Conservation (phyloP, 192 early-diverging fungal species). For the Podila verticillata region DNA sequence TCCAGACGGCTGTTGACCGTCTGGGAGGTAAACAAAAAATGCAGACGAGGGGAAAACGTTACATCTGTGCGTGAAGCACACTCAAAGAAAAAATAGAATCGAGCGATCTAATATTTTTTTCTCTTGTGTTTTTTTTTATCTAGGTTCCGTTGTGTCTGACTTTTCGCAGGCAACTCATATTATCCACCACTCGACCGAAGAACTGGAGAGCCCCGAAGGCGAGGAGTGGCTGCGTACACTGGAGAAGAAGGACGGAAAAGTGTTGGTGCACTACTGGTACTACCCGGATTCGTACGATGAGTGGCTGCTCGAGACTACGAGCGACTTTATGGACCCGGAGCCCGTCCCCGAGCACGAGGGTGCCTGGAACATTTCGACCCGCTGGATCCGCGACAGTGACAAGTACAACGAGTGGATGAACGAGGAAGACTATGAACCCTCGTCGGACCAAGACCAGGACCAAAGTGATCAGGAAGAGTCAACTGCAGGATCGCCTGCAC, state of each 20-base stretch:
- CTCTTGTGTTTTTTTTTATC: neutral
- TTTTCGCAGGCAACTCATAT: constrained; percentile 55
- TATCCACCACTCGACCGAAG: constrained; percentile 54
- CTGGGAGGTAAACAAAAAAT: constrained; percentile 54
- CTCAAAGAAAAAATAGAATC: too few species aligned
- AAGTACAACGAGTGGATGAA: constrained; percentile 86
- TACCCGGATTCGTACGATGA: constrained; percentile 84
- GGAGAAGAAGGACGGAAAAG: constrained; percentile 66
- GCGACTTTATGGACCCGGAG: constrained; percentile 69
- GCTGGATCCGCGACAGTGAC: constrained; percentile 82
- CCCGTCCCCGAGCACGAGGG: constrained; percentile 70
- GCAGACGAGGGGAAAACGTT: too few species aligned
- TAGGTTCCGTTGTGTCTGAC: constrained; percentile 43
- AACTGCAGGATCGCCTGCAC: constrained; percentile 29
- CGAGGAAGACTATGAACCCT: constrained; percentile 86
- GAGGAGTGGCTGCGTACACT: constrained; percentile 70
- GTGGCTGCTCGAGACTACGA: constrained; percentile 71
- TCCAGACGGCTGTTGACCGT: constrained; percentile 33
- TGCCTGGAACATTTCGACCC: constrained; percentile 72
- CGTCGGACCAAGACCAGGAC: constrained; percentile 39
- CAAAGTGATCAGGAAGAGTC: constrained; percentile 37
- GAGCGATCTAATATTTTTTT: neutral
- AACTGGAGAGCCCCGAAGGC: constrained; percentile 55
- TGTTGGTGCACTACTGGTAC: constrained; percentile 84
- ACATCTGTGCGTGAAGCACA: too few species aligned